Evolutionary conservation across 164 flowering plant genomes (phyloP).

Genomic region (Umbellularia californica): DNA sequence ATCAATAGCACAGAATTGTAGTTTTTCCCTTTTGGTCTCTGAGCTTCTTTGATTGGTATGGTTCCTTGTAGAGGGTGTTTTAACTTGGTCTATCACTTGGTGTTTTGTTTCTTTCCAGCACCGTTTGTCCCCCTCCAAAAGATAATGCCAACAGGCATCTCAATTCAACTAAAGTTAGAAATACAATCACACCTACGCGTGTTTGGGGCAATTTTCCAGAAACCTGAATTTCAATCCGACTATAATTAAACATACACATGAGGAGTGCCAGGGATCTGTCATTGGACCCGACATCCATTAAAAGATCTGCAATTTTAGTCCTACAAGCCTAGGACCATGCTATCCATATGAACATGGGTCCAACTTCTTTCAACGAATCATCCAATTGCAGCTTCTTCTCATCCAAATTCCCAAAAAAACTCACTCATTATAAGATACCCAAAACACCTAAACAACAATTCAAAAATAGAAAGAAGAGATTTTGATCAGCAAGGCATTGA

Average conservation of each 20-base stretch:
- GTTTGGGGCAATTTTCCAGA: background rate
- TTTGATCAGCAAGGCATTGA: background rate
- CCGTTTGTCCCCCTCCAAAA: too few relatives aligned
- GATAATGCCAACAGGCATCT: too few relatives aligned
- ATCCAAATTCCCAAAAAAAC: background rate
- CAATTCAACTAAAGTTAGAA: too few relatives aligned
- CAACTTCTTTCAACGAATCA: background rate
- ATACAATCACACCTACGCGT: too few relatives aligned
- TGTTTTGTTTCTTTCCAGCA: too few relatives aligned
- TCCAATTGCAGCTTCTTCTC: background rate
- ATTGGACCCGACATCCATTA: background rate
- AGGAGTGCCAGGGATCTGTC: background rate
- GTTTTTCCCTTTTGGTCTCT: too few relatives aligned
- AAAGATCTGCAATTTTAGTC: background rate
- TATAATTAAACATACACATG: background rate
- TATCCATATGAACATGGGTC: background rate
- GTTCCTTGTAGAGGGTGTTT: too few relatives aligned
- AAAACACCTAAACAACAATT: background rate
- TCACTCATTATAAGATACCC: too few relatives aligned
- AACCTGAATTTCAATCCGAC: background rate
- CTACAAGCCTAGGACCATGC: background rate
- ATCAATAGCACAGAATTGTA: too few relatives aligned
- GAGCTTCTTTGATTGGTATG: too few relatives aligned
- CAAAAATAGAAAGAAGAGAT: background rate
- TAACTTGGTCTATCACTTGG: too few relatives aligned